phyloP scores from a whole-genome alignment of 225 moss, liverwort and hornwort genomes.

The Marchantia polymorpha region DNA sequence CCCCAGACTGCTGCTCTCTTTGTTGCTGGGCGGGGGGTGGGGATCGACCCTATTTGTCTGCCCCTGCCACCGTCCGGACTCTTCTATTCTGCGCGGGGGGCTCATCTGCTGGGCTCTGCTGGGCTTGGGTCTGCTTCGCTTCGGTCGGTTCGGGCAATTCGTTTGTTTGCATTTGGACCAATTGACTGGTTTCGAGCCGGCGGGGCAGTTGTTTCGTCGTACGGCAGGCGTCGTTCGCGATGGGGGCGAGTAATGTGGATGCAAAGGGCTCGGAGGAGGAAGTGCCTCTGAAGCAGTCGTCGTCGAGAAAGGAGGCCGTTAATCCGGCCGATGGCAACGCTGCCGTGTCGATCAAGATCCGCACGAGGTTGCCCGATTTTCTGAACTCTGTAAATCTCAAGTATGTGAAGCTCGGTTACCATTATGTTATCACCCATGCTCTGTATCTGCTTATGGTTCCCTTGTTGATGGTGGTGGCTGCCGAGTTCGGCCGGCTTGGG shows the following conservation, averaged over 20 bases:
- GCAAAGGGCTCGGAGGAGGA: conserved; percentile 1
- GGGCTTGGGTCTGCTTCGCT: no score
- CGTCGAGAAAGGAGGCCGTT: not conserved
- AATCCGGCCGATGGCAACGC: not conserved
- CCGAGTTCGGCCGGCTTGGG: conserved; percentile 66
- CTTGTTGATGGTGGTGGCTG: conserved; percentile 53
- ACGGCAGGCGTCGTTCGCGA: not conserved
- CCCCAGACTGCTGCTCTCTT: not conserved
- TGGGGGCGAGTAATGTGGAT: conserved; percentile 15
- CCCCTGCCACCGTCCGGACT: not conserved
- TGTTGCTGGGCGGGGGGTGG: no score
- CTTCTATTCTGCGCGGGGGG: not conserved
- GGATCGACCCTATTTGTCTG: not conserved
- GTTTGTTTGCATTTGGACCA: no score
- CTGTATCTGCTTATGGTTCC: conserved; percentile 75
- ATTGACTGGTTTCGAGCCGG: not conserved
- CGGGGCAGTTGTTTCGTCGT: not conserved
- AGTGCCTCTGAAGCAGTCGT: not conserved
- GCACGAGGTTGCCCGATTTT: conserved; percentile 62
- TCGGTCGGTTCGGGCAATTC: no score
- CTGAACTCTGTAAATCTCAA: conserved; percentile 78
- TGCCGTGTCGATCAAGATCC: conserved; percentile 53
- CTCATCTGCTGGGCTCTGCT: not conserved
- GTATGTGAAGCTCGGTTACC: conserved; percentile 83
- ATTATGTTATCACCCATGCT: conserved; percentile 75